phyloP scores from a whole-genome alignment of 2,329 filamentous ascomycete genomes.

The Pestalotiopsis sp. region DNA sequence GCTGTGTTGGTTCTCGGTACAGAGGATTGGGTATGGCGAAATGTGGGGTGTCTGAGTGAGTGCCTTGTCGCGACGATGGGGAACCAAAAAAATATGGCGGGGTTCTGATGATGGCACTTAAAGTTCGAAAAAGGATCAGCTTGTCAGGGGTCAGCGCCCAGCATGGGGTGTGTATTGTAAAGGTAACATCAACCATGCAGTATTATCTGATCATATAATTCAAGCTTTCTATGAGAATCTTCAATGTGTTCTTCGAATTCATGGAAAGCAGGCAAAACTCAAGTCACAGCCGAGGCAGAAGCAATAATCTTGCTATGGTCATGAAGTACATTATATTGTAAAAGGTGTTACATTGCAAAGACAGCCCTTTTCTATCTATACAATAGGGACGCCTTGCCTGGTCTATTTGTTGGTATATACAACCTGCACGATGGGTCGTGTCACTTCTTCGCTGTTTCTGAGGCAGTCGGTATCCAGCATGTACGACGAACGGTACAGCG shows the following conservation, averaged over 20 bases:
- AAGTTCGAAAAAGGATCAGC: not conserved
- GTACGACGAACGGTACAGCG: slow-evolving; percentile 22
- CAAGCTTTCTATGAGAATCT: too few relatives aligned
- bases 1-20: not conserved
- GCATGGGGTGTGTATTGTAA: too few relatives aligned
- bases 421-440: slow-evolving; percentile 3
- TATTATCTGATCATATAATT: too few relatives aligned
- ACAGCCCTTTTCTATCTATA: not conserved
- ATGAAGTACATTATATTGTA: not conserved
- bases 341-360: slow-evolving; percentile 1
- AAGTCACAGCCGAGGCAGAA: not conserved
- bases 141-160: too few relatives aligned
- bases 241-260: too few relatives aligned
- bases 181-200: too few relatives aligned
- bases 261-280: too few relatives aligned
- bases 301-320: not conserved
- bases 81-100: slow-evolving; percentile 8
- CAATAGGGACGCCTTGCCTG: not conserved
- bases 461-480: slow-evolving; percentile 24
- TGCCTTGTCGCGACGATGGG: not conserved
- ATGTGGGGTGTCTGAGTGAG: not conserved
- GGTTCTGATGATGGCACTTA: not conserved
- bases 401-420: slow-evolving; percentile 14
- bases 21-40: not conserved
- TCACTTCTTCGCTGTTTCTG: not conserved